Percentiles rank a stretch among this genome's conserved stretches.
phyloP scores from a whole-genome alignment of 495 filamentous ascomycete genomes.

The Stereocaulon alpinum region DNA sequence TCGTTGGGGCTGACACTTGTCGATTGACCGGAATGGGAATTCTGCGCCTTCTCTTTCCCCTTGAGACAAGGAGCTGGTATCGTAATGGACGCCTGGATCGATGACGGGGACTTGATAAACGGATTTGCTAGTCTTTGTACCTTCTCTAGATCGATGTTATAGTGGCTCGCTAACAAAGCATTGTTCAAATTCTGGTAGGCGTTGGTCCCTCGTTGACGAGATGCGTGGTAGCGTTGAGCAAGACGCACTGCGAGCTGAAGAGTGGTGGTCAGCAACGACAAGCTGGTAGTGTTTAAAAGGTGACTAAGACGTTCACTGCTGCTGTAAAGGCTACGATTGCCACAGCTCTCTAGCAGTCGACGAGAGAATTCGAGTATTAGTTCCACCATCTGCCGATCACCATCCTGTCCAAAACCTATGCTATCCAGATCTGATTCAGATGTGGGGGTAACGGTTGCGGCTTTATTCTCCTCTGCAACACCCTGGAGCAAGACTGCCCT shows the following conservation, averaged over 20 bases:
- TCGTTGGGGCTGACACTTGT: slow-evolving; percentile 62
- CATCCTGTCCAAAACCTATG: slow-evolving; percentile 57
- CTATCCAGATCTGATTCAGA: slow-evolving; percentile 40
- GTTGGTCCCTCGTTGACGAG: slow-evolving; percentile 55
- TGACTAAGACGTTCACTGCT: slow-evolving; percentile 82
- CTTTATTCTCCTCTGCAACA: slow-evolving; percentile 32
- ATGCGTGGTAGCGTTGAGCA: slow-evolving; percentile 85
- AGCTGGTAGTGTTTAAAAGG: slow-evolving; percentile 75
- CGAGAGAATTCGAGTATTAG: slow-evolving; percentile 73
- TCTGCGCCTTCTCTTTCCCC: slow-evolving; percentile 58
- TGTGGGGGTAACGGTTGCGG: slow-evolving; percentile 25
- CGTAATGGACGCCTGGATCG: slow-evolving; percentile 25
- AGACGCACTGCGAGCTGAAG: slow-evolving; percentile 71
- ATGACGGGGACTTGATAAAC: slow-evolving; percentile 57
- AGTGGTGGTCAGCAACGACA: slow-evolving; percentile 61
- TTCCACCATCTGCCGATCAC: slow-evolving; percentile 70
- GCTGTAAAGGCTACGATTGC: slow-evolving; percentile 90
- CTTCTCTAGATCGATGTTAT: slow-evolving; percentile 87
- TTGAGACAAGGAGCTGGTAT: slow-evolving; percentile 45
- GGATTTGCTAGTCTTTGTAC: slow-evolving; percentile 73
- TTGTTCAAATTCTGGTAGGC: slow-evolving; percentile 53
- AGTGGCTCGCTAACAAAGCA: slow-evolving; percentile 71
- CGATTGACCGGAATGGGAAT: slow-evolving; percentile 31
- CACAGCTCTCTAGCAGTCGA: slow-evolving; percentile 85
- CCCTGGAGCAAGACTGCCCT: slow-evolving; percentile 51